A percentile compares a stretch with the other conserved stretches of the same genome.
Evolutionary conservation across 805 yeast species (phyloP).

Genomic region (Candida parachauliodes): DNA sequence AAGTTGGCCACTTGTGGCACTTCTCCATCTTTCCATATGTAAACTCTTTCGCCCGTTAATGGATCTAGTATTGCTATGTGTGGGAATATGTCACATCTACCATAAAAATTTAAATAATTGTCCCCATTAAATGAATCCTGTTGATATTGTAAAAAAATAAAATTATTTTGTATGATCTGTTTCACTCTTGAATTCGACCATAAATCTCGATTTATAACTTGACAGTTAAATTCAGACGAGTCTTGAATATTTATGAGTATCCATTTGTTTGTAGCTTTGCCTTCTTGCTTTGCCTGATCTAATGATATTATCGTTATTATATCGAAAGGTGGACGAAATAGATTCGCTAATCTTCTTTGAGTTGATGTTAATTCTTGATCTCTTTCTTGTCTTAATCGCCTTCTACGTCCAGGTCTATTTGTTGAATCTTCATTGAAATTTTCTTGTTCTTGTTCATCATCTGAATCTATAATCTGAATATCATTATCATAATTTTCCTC

Average conservation of each 20-base stretch:
- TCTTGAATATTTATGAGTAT: constrained; percentile 86
- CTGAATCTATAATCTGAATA: constrained; percentile 32
- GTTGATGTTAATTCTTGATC: constrained; percentile 40
- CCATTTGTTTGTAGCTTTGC: constrained; percentile 70
- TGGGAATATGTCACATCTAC: constrained; percentile 63
- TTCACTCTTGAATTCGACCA: constrained; percentile 77
- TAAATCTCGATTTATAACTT: constrained; percentile 85
- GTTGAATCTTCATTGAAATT: constrained; percentile 23
- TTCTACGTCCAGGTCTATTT: constrained; percentile 24
- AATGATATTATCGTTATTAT: constrained; percentile 64
- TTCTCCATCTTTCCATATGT: constrained; percentile 62
- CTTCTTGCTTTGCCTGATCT: constrained; percentile 71
- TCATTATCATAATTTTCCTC: constrained; percentile 25
- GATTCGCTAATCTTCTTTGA: constrained; percentile 69
- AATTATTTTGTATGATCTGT: constrained; percentile 58
- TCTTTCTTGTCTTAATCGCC: constrained; percentile 21
- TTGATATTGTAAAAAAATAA: constrained; percentile 83
- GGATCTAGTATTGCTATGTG: constrained; percentile 93
- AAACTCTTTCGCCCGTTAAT: constrained; percentile 87
- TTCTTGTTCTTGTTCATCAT: constrained; percentile 15
- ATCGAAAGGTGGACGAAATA: constrained; percentile 94
- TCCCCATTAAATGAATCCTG: constrained; percentile 72
- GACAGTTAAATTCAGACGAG: constrained; percentile 79
- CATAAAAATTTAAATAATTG: constrained; percentile 66
- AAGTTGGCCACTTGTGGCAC: constrained; percentile 61